Percentiles rank a stretch among this genome's conserved stretches.
Evolutionary conservation across 495 filamentous ascomycete genomes (phyloP).

Genomic region (Rhizodiscina lignyota): DNA sequence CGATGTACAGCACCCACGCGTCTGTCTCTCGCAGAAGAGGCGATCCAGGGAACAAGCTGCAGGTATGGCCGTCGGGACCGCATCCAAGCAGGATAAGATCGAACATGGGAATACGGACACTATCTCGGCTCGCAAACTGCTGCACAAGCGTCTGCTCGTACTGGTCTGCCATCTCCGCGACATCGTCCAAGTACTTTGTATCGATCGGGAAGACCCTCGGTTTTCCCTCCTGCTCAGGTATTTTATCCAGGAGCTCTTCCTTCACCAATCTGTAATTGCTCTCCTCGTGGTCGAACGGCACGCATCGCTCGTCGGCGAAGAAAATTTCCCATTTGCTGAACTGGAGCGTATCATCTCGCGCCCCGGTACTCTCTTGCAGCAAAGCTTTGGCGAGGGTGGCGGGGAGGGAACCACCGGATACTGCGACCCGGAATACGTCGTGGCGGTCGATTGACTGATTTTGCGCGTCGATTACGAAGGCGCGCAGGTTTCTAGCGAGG

Average conservation of each 20-base stretch:
- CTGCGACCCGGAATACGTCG: conserved; percentile 69
- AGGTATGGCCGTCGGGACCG: conserved; percentile 93
- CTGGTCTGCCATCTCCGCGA: conserved; percentile 80
- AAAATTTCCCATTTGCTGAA: conserved; percentile 94
- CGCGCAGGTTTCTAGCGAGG: conserved; percentile 57
- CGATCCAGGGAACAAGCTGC: conserved; percentile 87
- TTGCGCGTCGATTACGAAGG: conserved; percentile 67
- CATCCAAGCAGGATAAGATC: conserved; percentile 84
- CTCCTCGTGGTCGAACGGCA: conserved; percentile 79
- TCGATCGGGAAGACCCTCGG: conserved; percentile 72
- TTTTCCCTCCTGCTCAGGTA: conserved; percentile 43
- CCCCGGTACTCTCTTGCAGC: conserved; percentile 33
- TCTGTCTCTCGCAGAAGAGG: conserved; percentile 70
- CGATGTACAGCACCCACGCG: conserved; percentile 83
- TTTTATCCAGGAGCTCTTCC: conserved; percentile 71
- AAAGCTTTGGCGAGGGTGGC: conserved; percentile 70
- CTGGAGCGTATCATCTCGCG: conserved; percentile 40
- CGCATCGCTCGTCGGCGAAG: conserved; percentile 92
- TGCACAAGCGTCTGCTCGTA: conserved; percentile 82
- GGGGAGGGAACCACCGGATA: conserved; percentile 90
- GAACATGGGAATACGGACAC: conserved; percentile 58
- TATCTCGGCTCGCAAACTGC: conserved; percentile 26
- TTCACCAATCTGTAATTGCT: conserved; percentile 88
- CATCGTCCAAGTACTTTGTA: conserved; percentile 50
- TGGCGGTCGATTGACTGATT: conserved; percentile 65